Conservation (phyloP, 2,329 filamentous ascomycete species). For the Xylariaceae sp. region DNA sequence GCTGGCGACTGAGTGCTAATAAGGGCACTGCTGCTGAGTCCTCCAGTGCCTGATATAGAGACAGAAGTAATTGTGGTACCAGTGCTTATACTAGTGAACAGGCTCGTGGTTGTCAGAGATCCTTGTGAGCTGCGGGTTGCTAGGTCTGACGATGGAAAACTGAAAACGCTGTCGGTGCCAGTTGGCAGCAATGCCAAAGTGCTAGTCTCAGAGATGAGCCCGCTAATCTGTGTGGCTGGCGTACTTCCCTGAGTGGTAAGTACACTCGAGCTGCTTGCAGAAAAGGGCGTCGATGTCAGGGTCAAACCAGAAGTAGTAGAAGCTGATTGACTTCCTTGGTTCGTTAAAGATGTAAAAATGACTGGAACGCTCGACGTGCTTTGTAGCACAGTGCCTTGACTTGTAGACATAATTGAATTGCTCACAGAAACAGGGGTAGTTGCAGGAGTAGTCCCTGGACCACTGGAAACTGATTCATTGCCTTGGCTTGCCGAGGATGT, state of each 20-base stretch:
- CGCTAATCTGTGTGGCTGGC: background rate
- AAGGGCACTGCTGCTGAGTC: background rate
- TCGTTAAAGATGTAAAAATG: too few relatives aligned
- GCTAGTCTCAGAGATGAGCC: background rate
- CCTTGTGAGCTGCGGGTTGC: background rate
- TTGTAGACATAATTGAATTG: constrained; percentile 8
- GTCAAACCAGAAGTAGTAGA: constrained; percentile 2
- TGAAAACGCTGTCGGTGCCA: constrained; percentile 1
- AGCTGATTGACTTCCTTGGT: background rate
- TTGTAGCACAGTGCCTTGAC: constrained; percentile 5
- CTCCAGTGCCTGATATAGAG: background rate
- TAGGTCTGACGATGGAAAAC: background rate
- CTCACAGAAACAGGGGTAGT: background rate
- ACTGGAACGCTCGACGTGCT: background rate
- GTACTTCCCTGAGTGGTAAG: background rate
- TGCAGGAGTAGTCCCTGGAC: background rate
- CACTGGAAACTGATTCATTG: background rate
- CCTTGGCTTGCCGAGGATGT: background rate
- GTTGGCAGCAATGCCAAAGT: constrained; percentile 1
- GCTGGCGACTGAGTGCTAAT: constrained; percentile 6
- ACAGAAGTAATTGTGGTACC: constrained; percentile 2
- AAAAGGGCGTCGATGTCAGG: constrained; percentile 1
- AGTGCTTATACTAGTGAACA: background rate
- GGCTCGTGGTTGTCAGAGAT: background rate
- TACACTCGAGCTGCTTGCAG: constrained; percentile 1